phyloP scores from a whole-genome alignment of 768 basidiomycete species.

The Serendipita sp. region DNA sequence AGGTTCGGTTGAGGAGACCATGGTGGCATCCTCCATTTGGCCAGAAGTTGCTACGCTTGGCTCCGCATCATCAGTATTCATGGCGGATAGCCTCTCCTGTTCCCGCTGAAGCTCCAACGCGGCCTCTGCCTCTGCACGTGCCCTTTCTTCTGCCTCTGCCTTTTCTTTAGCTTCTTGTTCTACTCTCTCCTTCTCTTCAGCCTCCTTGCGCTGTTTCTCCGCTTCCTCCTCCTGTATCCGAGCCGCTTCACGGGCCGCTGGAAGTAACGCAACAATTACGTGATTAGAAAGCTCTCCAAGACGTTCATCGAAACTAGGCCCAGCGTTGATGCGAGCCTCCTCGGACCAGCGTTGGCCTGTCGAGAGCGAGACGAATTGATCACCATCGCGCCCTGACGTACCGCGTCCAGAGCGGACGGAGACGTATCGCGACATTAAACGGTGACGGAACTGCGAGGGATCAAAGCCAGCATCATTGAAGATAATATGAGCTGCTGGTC shows the following conservation, averaged over 20 bases:
- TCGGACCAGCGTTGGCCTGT: conserved; percentile 83
- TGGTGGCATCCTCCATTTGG: conserved; percentile 13
- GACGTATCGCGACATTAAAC: conserved; percentile 9
- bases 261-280: conserved; percentile 56
- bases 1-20: conserved; percentile 15
- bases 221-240: neutral
- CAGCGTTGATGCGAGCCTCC: conserved; percentile 68
- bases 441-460: neutral
- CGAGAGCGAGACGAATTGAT: conserved; percentile 61
- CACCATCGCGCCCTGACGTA: conserved; percentile 25
- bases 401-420: conserved; percentile 9
- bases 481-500: neutral
- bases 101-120: conserved; percentile 11
- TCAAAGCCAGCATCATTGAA: neutral
- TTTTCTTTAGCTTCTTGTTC: conserved; percentile 22
- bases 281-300: conserved; percentile 54
- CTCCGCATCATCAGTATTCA: conserved; percentile 5
- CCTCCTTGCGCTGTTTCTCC: conserved; percentile 7
- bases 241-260: conserved; percentile 53
- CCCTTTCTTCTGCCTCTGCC: conserved; percentile 39
- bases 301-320: conserved; percentile 55
- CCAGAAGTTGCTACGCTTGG: conserved; percentile 12
- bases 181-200: conserved; percentile 28
- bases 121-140: conserved; percentile 17
- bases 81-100: conserved; percentile 16